These are phyloP conservation scores for Larix kaempferi DNA, from an alignment of 75 land plant genomes.

Conservation along the genomic window DNA sequence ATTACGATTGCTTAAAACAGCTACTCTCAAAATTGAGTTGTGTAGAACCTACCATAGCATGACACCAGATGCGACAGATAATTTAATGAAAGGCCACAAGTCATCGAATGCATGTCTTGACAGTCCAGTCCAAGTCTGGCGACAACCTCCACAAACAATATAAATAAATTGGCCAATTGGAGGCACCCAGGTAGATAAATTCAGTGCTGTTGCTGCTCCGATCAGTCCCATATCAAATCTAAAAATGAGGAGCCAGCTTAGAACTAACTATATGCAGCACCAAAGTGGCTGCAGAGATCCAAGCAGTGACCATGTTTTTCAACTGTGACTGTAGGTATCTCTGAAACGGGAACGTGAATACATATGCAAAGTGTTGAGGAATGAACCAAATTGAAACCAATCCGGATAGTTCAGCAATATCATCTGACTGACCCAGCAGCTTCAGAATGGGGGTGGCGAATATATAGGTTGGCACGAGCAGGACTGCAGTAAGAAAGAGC, in stretches of 20 bases:
- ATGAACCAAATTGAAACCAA: conserved; percentile 24
- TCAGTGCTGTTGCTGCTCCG: conserved; percentile 30
- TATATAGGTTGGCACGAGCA: conserved; percentile 36
- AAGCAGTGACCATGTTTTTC: conserved; percentile 28
- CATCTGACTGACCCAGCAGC: conserved; percentile 25
- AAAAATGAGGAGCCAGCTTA: conserved; percentile 40
- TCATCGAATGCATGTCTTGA: conserved; percentile 33
- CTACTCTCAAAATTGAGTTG: background rate
- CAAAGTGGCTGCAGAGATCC: conserved; percentile 15
- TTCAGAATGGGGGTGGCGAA: conserved; percentile 42
- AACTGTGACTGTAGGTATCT: conserved; percentile 46
- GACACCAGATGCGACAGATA: conserved; percentile 34
- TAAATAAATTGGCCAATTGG: conserved; percentile 21
- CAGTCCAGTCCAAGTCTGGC: conserved; percentile 35
- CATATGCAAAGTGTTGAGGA: conserved; percentile 35
- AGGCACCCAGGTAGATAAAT: conserved; percentile 35
- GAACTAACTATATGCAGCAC: conserved; percentile 23
- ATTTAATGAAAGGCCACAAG: conserved; percentile 20
- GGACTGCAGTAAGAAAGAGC: conserved; percentile 26
- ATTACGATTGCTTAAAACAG: background rate
- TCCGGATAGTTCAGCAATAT: conserved; percentile 28
- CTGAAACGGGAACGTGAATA: conserved; percentile 25
- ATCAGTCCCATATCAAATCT: conserved; percentile 27
- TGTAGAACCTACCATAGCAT: conserved; percentile 25
- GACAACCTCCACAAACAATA: conserved; percentile 31